Evolutionary conservation across 83 land plant species (phyloP).

Genomic region (Diphasiastrum complanatum): DNA sequence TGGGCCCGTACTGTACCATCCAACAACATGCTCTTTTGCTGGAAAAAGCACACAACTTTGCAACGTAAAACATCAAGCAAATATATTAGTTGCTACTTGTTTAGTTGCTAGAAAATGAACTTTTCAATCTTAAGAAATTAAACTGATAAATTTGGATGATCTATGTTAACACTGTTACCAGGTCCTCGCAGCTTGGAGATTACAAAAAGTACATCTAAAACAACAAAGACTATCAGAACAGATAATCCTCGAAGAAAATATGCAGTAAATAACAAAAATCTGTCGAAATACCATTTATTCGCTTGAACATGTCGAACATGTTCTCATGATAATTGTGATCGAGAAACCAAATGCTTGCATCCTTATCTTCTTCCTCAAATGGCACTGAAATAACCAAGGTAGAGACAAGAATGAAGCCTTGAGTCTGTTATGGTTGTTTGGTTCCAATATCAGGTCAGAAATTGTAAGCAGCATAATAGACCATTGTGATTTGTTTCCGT

Average conservation of each 20-base stretch:
- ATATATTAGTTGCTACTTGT: too few species aligned
- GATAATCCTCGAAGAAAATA: neutral
- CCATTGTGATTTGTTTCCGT: too few species aligned
- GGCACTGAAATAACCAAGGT: constrained; percentile 52
- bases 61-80: neutral
- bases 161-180: too few species aligned
- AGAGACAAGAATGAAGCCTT: neutral
- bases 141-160: too few species aligned
- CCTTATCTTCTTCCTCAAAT: constrained; percentile 97
- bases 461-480: too few species aligned
- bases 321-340: constrained; percentile 96
- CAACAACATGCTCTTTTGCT: constrained; percentile 99
- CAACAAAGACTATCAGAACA: neutral
- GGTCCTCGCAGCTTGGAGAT: too few species aligned
- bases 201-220: too few species aligned
- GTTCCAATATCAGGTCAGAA: too few species aligned
- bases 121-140: too few species aligned
- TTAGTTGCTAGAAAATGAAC: too few species aligned
- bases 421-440: too few species aligned
- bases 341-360: constrained; percentile 94
- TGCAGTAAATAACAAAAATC: neutral
- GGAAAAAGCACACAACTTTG: constrained; percentile 17
- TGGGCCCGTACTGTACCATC: constrained; percentile 99
- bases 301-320: constrained; percentile 96
- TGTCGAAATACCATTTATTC: constrained; percentile 70